Base-by-base conservation (phyloP, 2,329 filamentous ascomycete species). In the Septoria linicola region DNA sequence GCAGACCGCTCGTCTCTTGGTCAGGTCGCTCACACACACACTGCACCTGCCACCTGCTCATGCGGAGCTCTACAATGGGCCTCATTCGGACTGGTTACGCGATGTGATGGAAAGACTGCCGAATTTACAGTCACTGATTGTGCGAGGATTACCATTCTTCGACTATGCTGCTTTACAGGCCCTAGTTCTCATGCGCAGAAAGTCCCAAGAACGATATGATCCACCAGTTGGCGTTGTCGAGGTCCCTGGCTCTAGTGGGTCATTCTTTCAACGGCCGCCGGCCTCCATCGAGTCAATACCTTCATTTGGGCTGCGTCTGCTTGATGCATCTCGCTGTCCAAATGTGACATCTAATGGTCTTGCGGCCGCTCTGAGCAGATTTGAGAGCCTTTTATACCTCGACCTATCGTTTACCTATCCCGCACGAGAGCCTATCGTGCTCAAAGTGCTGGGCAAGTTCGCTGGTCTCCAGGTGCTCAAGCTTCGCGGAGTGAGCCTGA, bases 31-130 rank as follows among this genome's bases (percentile, higher is more conserved):
- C 41, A 83, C 80, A 6, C 81, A 84, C 66, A 84, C 81, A 1
- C 72, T 84, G 14, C 79, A 81, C 60, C 70, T 84, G 17, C 80
- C 80, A 3, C 80, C 81, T 3, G 80, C 80, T 2, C 72, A 82
- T 53, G 80, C 79, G 2, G 80, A 83, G 61, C 75, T 83, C 21
- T 83, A 83, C 61, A 79, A 77, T 51, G 79, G 79, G 11, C 81
- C 80, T 1, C 76, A 79, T 50, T 70, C 76, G 2, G 78, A 78
- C 51, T 84, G 81, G 81, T 67, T 84, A 31, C 72, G 76, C 41
- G 80, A 83, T 52, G 72, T 83, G 3, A 71, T 84, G 17, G 78
- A 81, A 47, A 74, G 72, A 46, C 69, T 84, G 16, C 81, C 81
- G 2, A 75, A 76, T 45, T 68, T 84, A 13, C 81, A 84, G 58